A percentile compares a stretch with the other conserved stretches of the same genome.
Evolutionary conservation across 768 basidiomycete genomes (phyloP).

Genomic region (Kwoniella mangroviensis): DNA sequence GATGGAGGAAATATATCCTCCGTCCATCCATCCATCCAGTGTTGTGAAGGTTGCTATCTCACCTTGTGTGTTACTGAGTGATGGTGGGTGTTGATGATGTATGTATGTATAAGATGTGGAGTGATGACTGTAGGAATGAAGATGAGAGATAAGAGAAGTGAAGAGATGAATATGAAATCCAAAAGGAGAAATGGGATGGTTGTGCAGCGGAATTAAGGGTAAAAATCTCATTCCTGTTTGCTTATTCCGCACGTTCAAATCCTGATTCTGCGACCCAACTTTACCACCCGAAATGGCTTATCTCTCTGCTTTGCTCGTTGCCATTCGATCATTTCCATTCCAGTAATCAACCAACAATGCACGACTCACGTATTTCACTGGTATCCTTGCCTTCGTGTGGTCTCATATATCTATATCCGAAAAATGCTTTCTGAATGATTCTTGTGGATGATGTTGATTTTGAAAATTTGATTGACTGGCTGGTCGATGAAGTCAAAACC

Average conservation of each 20-base stretch:
- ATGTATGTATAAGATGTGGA: background rate
- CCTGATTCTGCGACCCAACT: background rate
- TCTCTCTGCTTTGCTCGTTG: conserved; percentile 4
- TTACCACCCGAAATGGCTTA: conserved; percentile 16
- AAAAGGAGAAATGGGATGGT: background rate
- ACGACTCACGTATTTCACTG: background rate
- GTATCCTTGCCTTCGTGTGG: background rate
- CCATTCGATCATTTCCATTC: background rate
- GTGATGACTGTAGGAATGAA: background rate
- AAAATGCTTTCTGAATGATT: background rate
- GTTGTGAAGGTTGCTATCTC: background rate
- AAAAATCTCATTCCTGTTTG: background rate
- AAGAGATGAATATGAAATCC: background rate
- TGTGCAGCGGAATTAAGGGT: background rate
- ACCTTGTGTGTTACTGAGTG: background rate
- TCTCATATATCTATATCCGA: background rate
- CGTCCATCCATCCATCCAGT: background rate
- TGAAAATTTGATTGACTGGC: background rate
- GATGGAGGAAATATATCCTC: background rate
- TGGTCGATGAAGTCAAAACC: background rate
- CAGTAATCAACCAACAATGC: background rate
- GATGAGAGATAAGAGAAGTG: conserved; percentile 2
- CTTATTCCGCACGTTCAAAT: conserved; percentile 3
- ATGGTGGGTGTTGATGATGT: background rate
- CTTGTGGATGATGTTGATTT: background rate